Conservation (phyloP, 352 stramenopile species). For the Phytopythium montanum region DNA sequence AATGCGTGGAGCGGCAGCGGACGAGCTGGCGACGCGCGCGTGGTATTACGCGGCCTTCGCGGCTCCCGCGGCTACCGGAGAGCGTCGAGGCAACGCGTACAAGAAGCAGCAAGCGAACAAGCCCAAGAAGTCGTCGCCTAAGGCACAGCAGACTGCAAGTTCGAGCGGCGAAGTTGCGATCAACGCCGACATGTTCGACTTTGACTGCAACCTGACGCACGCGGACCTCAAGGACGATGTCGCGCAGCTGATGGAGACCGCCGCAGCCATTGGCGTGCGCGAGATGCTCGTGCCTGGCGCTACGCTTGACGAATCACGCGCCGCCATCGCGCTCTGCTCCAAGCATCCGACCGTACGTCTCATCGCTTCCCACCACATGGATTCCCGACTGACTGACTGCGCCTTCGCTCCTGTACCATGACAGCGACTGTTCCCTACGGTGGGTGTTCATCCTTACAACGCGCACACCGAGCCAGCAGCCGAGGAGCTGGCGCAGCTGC, state of each 20-base stretch:
- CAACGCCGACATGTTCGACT: conserved; percentile 50
- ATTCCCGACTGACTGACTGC: not conserved
- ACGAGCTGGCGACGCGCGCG: conserved; percentile 6
- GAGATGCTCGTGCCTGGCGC: conserved; percentile 77
- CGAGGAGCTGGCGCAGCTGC: conserved; percentile 31
- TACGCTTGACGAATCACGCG: conserved; percentile 61
- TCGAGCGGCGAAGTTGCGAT: not conserved
- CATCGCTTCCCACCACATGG: too few species aligned
- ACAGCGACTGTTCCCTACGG: conserved; percentile 55
- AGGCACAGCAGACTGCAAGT: conserved; percentile 5
- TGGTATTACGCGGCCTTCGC: conserved; percentile 12
- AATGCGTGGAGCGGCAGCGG: not conserved
- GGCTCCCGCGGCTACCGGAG: not conserved
- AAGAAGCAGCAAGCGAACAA: conserved; percentile 4
- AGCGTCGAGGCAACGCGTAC: not conserved
- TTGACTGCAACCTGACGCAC: conserved; percentile 84
- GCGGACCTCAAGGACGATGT: conserved; percentile 49
- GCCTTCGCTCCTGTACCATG: not conserved
- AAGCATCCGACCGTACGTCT: conserved; percentile 29
- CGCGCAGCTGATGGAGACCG: conserved; percentile 30
- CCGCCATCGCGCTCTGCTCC: conserved; percentile 52
- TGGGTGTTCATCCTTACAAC: conserved; percentile 78
- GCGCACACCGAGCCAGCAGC: conserved; percentile 32
- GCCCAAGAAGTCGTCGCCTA: conserved; percentile 10
- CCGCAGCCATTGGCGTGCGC: conserved; percentile 36